Conservation (phyloP, 441 rosid species). For the California macrophylla region DNA sequence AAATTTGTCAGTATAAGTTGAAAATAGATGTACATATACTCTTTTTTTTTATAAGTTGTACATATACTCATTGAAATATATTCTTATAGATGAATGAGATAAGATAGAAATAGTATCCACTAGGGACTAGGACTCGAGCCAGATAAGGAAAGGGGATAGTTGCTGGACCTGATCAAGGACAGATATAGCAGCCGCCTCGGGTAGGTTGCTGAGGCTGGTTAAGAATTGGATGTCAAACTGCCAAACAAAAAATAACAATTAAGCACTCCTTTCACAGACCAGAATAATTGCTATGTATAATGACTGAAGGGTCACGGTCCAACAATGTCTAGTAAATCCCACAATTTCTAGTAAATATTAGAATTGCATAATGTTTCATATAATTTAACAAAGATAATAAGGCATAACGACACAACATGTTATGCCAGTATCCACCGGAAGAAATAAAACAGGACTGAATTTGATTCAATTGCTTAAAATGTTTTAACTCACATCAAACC, state of each 20-base stretch:
- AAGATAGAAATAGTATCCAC: background rate
- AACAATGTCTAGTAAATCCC: background rate
- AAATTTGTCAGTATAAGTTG: background rate
- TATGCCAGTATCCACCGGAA: background rate
- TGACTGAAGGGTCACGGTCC: background rate
- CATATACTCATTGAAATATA: background rate
- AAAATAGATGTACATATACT: background rate
- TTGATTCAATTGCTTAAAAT: background rate
- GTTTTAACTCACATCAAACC: constrained; percentile 7
- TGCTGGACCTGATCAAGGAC: constrained; percentile 9
- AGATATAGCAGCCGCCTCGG: constrained; percentile 8
- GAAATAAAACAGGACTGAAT: background rate
- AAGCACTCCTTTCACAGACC: background rate
- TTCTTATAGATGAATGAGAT: background rate
- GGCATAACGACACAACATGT: background rate
- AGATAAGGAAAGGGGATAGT: background rate
- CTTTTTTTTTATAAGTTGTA: too few relatives aligned
- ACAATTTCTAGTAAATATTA: background rate
- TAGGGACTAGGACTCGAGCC: background rate
- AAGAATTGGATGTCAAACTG: constrained; percentile 9
- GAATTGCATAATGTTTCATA: background rate
- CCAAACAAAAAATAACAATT: background rate
- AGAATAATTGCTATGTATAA: background rate
- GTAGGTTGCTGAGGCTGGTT: constrained; percentile 7
- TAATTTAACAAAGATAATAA: background rate